A percentile compares a stretch with the other conserved stretches of the same genome.
phyloP scores from a whole-genome alignment of 2,329 filamentous ascomycete genomes.

The Pseudocercospora fuligena region DNA sequence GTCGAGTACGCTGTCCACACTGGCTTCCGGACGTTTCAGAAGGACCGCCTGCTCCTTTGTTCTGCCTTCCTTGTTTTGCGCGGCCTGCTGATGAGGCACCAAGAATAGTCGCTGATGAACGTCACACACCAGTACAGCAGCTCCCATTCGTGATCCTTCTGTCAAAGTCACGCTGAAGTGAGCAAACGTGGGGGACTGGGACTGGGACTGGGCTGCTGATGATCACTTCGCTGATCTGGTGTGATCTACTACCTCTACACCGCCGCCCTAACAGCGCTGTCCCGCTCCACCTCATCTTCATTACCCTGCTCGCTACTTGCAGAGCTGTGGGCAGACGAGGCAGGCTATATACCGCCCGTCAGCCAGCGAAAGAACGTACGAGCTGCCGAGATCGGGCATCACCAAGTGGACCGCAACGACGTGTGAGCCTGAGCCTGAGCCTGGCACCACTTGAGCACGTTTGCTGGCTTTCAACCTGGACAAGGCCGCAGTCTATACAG shows the following conservation, averaged over 20 bases:
- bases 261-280: neutral
- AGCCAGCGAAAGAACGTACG: neutral
- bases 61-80: slow-evolving; percentile 4
- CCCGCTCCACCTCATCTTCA: neutral
- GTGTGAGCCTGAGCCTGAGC: neutral
- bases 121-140: too few relatives aligned
- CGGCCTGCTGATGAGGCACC: neutral
- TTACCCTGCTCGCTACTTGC: neutral
- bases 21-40: neutral
- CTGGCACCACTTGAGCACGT: neutral
- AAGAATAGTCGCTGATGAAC: neutral
- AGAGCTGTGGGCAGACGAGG: neutral
- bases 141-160: neutral
- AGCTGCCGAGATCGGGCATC: neutral
- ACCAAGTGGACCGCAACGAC: neutral
- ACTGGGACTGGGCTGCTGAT: neutral
- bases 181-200: neutral
- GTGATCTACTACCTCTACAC: slow-evolving; percentile 3
- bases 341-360: neutral
- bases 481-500: neutral
- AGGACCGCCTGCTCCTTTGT: slow-evolving; percentile 7
- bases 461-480: neutral
- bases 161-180: slow-evolving; percentile 5
- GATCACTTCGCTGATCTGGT: neutral
- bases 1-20: neutral